A percentile compares a stretch with the other conserved stretches of the same genome.
Conservation (phyloP, 225 moss, liverwort and hornwort species). For the Polytrichum formosum region DNA sequence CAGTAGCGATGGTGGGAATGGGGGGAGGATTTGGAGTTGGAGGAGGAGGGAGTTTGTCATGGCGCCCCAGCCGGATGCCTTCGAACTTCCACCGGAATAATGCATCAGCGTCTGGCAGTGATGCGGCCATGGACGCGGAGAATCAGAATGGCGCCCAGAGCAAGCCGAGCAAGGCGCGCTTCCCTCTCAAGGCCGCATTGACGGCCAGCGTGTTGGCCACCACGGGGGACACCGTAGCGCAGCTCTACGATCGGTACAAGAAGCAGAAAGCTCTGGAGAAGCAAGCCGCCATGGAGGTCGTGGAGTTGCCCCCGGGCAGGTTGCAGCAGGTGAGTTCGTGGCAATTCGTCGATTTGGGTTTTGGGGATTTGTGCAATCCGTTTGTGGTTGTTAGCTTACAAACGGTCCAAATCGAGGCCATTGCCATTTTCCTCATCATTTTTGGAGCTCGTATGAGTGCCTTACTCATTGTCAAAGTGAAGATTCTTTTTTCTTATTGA, state of each 20-base stretch:
- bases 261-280: slow-evolving; percentile 25
- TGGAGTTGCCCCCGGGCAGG: slow-evolving; percentile 9
- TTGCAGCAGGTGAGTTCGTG: slow-evolving; percentile 40
- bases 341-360: too few species aligned
- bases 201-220: slow-evolving; percentile 75
- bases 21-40: background rate
- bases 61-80: background rate
- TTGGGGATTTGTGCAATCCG: too few species aligned
- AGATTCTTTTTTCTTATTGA: too few species aligned
- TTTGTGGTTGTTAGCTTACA: too few species aligned
- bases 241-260: slow-evolving; percentile 57
- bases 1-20: too few species aligned
- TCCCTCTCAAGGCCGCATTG: slow-evolving; percentile 74
- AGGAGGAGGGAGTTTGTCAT: background rate
- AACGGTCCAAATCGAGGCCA: too few species aligned
- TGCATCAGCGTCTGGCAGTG: slow-evolving; percentile 9
- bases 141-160: slow-evolving; percentile 9
- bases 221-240: slow-evolving; percentile 78
- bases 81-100: background rate
- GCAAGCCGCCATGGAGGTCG: slow-evolving; percentile 17
- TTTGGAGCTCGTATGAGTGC: too few species aligned
- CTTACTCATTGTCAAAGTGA: too few species aligned
- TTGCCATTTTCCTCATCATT: too few species aligned
- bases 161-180: slow-evolving; percentile 34
- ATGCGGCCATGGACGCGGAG: slow-evolving; percentile 34